Evolutionary conservation across 139 green algal genomes (phyloP), one percentile per base, ranked within the genome.

Genomic region (Pseudopediastrum boryanum): DNA sequence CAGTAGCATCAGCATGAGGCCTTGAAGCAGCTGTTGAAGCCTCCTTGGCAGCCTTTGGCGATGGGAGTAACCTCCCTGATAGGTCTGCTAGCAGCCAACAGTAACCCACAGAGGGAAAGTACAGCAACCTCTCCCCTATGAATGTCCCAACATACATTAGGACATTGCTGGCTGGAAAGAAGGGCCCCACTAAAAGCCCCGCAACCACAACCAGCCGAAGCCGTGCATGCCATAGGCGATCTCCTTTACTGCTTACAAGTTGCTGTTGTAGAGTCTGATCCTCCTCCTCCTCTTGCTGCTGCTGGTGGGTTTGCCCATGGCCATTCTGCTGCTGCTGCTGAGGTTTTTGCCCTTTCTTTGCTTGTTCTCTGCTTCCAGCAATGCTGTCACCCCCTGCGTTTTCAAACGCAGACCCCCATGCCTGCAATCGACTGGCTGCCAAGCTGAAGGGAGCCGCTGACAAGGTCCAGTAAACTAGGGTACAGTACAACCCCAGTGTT

Each of bases 111-210:
- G 87, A 95, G 0, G 92, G 92, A 19, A 94, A 61, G 82, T 95
- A 95, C 51, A 96, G 83, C 83, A 96, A 87, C 16, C 92, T 66
- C 79, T 96, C 92, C 0, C 87, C 87, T 8, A 96, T 94, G 84
- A 93, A 94, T 0, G 92, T 96, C 6, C 92, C 92, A 29, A 96
- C 91, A 56, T 92, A 95, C 66, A 96, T 95, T 16, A 96, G 75
- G 23, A 94, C 68, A 54, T 96, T 95, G 38, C 91, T 91, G 19
- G 92, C 90, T 0, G 92, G 92, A 31, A 95, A 82, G 75, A 92
- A 94, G 19, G 92, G 92, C 1, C 65, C 90, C 13, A 94, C 77
- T 13, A 93, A 6, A 42, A 95, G 73, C 0, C 87, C 89, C 0
- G 69, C 50, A 8, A 85, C 9, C 50, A 94, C 82, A 6, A 89